Evolutionary conservation across 2,329 filamentous ascomycete genomes (phyloP), one percentile per base, ranked within the genome.

Genomic region (Colletotrichum noveboracense): DNA sequence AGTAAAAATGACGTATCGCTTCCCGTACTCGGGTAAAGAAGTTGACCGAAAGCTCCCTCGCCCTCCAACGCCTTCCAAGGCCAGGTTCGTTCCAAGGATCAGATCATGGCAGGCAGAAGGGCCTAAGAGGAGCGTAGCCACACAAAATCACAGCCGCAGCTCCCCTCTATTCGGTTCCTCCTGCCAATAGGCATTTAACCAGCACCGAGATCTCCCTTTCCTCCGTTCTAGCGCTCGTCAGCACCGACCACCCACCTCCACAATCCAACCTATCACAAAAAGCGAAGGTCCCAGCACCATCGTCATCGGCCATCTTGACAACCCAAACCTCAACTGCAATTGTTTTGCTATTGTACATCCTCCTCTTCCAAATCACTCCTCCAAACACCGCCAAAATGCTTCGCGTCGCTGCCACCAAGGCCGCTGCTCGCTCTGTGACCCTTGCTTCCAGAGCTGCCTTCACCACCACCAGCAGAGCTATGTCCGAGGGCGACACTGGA

Each of bases 401-500:
- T 82, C 93, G 93, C 83, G 91, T 93, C 83, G 86, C 89, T 79
- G 84, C 93, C 82, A 83, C 87, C 84, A 91, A 91, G 85, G 86
- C 88, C 80, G 88, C 88, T 78, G 83, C 88, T 79, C 84, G 89
- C 82, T 89, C 91, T 81, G 86, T 90, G 80, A 86, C 88, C 80
- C 81, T 87, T 77, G 80, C 87, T 77, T 81, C 86, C 77, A 85
- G 82, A 82, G 88, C 89, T 78, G 89, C 92, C 80, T 94, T 95
- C 87, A 89, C 92, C 77, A 91, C 89, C 78, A 90, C 92, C 74
- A 85, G 89, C 79, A 88, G 91, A 83, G 89, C 85, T 82, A 94
- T 95, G 91, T 87, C 84, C 77, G 93, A 90, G 80, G 94, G 94
- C 78, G 94, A 95, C 83, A 93, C 91, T 78, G 94, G 94, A 74